Base-by-base conservation (phyloP, 495 filamentous ascomycete species). In the Penicillium salamii region DNA sequence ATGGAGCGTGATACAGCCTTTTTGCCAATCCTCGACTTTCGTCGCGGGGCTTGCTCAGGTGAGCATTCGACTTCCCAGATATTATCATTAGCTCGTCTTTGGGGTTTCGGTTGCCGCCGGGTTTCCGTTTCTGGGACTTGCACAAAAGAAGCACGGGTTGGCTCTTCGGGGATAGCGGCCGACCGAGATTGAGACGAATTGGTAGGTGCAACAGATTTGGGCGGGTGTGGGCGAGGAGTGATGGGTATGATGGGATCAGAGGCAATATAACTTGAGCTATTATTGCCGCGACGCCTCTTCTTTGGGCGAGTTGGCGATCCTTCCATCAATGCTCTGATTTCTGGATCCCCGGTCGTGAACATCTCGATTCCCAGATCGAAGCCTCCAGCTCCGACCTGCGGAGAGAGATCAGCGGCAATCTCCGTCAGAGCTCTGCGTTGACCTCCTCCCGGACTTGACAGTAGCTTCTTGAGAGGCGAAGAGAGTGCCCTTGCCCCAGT, bases 341-440 rank as follows among this genome's bases (percentile, higher is more conserved):
- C 68, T 13, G 59, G 48, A 43, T 79, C 76, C 1, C 77, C 74
- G 2, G 62, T 65, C 4, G 66, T 71, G 19, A 77, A 59, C 9
- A 78, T 61, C 15, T 63, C 63, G 31, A 78, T 62, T 14, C 70
- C 65, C 7, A 76, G 39, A 33, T 77, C 74, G n/a, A 68, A 66
- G 11, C 51, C 54, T 26, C 57, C 59, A 9, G 49, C 58, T 19
- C 58, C 61, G 32, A 67, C 62, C 24, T 68, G 62, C 2, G 75
- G 75, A 5, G 74, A 73, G 32, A 58, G 60, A 32, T 78, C 71
- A 0, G 65, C 65, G 5, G 70, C 73, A 53, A 79, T 78, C 17
- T 77, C 72, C 7, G 72, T 70, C 40, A 79, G 52, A 29, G 64
- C 61, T 35, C 72, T 67, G 14, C 71, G 68, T 33, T 69, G 72